Evolutionary conservation across 2,329 filamentous ascomycete species (phyloP), one percentile per base, ranked within the genome.

Genomic region (Parastagonospora avenae): DNA sequence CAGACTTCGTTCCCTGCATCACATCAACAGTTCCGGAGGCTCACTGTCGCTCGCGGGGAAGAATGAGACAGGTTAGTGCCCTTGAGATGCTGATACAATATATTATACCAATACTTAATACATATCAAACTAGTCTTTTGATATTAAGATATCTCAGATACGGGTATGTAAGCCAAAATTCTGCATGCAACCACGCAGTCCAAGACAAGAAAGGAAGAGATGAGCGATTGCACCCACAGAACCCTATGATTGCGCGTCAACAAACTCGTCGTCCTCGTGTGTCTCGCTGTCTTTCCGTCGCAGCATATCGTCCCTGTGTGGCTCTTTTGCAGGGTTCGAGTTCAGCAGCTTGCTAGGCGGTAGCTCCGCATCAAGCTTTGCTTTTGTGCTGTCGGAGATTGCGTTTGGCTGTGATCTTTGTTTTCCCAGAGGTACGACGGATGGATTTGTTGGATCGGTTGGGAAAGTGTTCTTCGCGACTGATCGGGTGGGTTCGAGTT

Each of bases 211-310:
- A 29, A 10, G 8, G 12, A 15, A 40, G 30, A 37, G 30, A 12
- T 2, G 14, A 11, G n/a, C 37, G 14, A 8, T 16, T 7, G 4
- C 29, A 24, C 12, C 19, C 24, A 10, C 8, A 27, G 12, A 4
- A 6, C 14, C 37, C n/a, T 41, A 47, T 8, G 45, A 47, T 15
- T 47, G 45, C 7, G 79, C 79, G 66, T 81, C 79, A 41, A 78
- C 72, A 50, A 81, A 81, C 36, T 76, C 74, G 33, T 80, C 77
- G 28, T 77, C 72, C 35, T 73, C 71, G 5, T 75, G 68, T 10
- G 74, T 75, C 45, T 77, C 66, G 28, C 73, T 76, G 55, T 81
- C 78, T 58, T 67, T 65, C 30, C 74, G 64, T 54, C 62, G 59
- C 32, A 77, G 36, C 32, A 52, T 45, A 31, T 64, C 52, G 1